A percentile compares a stretch with the other conserved stretches of the same genome.
Conservation (phyloP, 2,329 filamentous ascomycete genomes). For the Colletotrichum cordylinicola region DNA sequence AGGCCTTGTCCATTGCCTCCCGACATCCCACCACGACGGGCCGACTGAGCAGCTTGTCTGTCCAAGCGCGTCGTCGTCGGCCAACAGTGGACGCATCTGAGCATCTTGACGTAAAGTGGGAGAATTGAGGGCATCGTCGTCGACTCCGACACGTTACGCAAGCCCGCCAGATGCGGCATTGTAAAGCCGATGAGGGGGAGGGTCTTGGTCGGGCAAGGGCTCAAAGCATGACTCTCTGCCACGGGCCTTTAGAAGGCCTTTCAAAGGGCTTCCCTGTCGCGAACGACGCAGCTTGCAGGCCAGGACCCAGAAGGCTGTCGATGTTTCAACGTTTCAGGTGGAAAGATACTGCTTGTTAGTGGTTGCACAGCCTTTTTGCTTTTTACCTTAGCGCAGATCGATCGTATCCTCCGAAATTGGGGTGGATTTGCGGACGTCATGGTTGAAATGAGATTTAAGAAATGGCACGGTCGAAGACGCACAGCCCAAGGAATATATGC, state of each 20-base stretch:
- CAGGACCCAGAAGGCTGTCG: slow-evolving; percentile 11
- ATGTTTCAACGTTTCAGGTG: slow-evolving; percentile 22
- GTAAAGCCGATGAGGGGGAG: slow-evolving; percentile 5
- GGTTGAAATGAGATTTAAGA: slow-evolving; percentile 12
- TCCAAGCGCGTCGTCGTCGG: not conserved
- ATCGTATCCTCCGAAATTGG: slow-evolving; percentile 22
- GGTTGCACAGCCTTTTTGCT: slow-evolving; percentile 3
- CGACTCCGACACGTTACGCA: not conserved
- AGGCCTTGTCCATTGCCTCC: not conserved
- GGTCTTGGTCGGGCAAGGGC: not conserved
- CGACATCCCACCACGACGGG: not conserved
- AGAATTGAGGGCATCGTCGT: not conserved
- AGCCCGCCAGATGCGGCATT: not conserved
- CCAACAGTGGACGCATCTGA: not conserved
- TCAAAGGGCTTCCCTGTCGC: not conserved
- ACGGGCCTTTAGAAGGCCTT: not conserved
- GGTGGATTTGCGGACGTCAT: slow-evolving; percentile 19
- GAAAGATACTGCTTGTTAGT: slow-evolving; percentile 7
- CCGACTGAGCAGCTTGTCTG: not conserved
- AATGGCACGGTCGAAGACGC: not conserved
- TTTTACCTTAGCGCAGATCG: slow-evolving; percentile 19
- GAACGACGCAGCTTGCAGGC: not conserved
- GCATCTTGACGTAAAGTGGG: slow-evolving; percentile 4
- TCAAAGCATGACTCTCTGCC: not conserved
- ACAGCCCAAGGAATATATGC: not conserved